These are phyloP conservation scores for Elsinoe perseae DNA, from an alignment of 2,329 filamentous ascomycete species.

Conservation along the genomic window DNA sequence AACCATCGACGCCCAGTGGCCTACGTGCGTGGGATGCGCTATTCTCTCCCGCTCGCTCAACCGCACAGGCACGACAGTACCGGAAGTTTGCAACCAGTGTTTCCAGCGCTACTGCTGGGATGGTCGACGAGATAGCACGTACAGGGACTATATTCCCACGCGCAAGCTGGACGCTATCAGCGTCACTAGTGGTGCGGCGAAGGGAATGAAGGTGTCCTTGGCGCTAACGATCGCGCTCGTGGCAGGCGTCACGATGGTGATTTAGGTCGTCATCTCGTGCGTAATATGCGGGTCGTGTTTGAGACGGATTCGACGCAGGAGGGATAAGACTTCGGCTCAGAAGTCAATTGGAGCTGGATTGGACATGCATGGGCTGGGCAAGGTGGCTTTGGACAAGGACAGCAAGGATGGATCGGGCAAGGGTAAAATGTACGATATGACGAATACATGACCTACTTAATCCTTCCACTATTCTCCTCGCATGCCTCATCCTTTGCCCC, in stretches of 20 bases:
- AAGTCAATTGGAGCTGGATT: no score
- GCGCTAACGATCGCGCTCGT: not conserved
- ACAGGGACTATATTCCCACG: constrained; percentile 17
- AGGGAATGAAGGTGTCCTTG: not conserved
- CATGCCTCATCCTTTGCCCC: not conserved
- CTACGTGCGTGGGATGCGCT: constrained; percentile 79
- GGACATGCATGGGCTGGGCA: not conserved
- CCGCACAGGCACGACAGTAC: constrained; percentile 60
- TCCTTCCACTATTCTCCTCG: no score
- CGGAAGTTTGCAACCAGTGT: constrained; percentile 65
- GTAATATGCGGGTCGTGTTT: constrained; percentile 1
- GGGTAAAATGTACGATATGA: constrained; percentile 13
- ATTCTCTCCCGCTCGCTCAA: constrained; percentile 68
- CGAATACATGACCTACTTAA: constrained; percentile 12
- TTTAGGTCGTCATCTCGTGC: constrained; percentile 4
- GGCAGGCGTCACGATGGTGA: not conserved
- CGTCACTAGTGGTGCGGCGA: not conserved
- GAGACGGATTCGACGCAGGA: not conserved
- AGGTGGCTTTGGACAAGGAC: not conserved
- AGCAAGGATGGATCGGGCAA: not conserved
- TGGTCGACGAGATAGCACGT: constrained; percentile 51
- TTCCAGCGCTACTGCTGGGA: constrained; percentile 89
- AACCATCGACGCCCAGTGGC: constrained; percentile 67
- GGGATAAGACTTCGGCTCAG: not conserved
- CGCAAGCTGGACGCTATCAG: constrained; percentile 15